These are phyloP conservation scores for Mikania micrantha DNA, from an alignment of 129 eudicot genomes.

Conservation along the genomic window DNA sequence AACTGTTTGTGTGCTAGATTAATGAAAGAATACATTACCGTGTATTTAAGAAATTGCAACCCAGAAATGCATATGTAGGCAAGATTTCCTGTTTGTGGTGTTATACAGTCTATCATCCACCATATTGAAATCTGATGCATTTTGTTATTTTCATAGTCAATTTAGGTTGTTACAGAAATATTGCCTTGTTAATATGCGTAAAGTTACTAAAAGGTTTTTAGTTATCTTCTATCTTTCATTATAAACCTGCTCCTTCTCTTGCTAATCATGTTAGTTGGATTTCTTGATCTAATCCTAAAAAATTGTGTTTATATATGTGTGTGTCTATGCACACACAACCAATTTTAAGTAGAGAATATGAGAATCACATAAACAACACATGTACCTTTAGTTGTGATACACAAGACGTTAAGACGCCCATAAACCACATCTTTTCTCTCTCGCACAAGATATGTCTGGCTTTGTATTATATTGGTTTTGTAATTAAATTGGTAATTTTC, in stretches of 20 bases:
- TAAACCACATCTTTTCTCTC: no score
- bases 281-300: not conserved
- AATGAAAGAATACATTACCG: not conserved
- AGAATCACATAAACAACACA: no score
- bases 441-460: no score
- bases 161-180: not conserved
- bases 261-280: not conserved
- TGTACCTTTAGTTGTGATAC: no score
- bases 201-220: not conserved
- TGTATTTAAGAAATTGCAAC: not conserved
- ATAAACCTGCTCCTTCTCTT: not conserved
- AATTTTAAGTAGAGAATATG: no score
- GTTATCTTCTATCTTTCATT: not conserved
- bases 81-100: no score
- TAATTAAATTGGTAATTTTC: no score
- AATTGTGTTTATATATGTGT: not conserved
- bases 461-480: no score
- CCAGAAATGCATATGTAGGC: no score
- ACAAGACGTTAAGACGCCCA: no score
- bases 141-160: not conserved
- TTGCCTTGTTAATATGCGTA: slow-evolving; percentile 1
- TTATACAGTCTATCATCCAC: slow-evolving; percentile 1
- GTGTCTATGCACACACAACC: no score
- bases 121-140: not conserved
- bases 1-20: not conserved